phyloP scores from a whole-genome alignment of 176 grass and related monocot species.

The Aegilops bicornis region DNA sequence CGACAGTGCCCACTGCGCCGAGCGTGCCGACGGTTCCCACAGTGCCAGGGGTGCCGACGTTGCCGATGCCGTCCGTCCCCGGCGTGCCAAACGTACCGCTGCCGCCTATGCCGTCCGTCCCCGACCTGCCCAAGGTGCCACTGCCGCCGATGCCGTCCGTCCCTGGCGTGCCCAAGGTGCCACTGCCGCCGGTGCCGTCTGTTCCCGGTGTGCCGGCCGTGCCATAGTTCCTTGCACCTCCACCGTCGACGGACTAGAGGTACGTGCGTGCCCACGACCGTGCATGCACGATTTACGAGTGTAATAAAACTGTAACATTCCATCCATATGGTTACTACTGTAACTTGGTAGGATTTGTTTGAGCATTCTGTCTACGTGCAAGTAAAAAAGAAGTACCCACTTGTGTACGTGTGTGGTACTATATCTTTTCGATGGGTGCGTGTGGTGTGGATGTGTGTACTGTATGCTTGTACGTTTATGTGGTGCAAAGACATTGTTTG shows the following conservation, averaged over 20 bases:
- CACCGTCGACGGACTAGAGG: slow-evolving; percentile 7
- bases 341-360: not conserved
- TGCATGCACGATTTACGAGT: not conserved
- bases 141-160: not conserved
- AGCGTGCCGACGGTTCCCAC: not conserved
- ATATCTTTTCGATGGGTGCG: not conserved
- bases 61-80: slow-evolving; percentile 2
- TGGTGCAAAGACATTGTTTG: not conserved
- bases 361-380: not conserved
- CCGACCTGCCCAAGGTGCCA: not conserved
- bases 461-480: not conserved
- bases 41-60: not conserved
- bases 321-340: not conserved
- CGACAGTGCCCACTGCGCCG: not conserved
- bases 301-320: not conserved
- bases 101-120: not conserved
- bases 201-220: not conserved
- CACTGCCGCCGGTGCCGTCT: not conserved
- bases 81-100: not conserved
- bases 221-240: not conserved
- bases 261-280: not conserved
- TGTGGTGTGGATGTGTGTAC: not conserved
- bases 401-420: not conserved
- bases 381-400: not conserved
- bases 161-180: not conserved